Evolutionary conservation across 2,329 filamentous ascomycete species (phyloP).

Genomic region (Penicillium sp.): DNA sequence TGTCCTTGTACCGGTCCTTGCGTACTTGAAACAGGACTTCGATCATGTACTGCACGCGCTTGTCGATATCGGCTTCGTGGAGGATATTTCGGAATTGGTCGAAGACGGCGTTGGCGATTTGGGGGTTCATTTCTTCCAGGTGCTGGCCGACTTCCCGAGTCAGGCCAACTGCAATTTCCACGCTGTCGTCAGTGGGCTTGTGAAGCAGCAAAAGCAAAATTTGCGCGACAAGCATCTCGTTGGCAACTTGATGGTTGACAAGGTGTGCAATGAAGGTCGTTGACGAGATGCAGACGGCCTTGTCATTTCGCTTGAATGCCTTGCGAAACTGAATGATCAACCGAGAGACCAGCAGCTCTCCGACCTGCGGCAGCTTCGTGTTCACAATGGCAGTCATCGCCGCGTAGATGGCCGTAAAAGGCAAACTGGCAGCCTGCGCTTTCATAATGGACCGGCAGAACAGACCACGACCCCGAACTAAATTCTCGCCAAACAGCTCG

Average conservation of each 20-base stretch:
- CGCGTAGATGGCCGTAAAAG: constrained; percentile 95
- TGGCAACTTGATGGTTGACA: constrained; percentile 92
- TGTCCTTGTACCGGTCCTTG: constrained; percentile 96
- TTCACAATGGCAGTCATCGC: constrained; percentile 97
- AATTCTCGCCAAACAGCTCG: constrained; percentile 92
- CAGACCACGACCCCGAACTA: constrained; percentile 84
- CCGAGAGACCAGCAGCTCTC: constrained; percentile 82
- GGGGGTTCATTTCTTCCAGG: constrained; percentile 89
- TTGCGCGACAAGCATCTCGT: constrained; percentile 91
- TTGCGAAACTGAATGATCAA: constrained; percentile 93
- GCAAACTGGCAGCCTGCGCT: constrained; percentile 91
- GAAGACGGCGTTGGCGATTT: constrained; percentile 86
- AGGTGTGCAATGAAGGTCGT: constrained; percentile 95
- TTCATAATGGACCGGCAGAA: constrained; percentile 99
- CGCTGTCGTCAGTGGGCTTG: constrained; percentile 95
- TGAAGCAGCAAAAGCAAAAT: constrained; percentile 88
- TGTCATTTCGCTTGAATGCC: constrained; percentile 94
- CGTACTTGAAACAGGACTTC: constrained; percentile 96
- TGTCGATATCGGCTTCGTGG: constrained; percentile 96
- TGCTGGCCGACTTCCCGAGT: constrained; percentile 93
- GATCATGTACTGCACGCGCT: constrained; percentile 98
- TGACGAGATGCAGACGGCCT: constrained; percentile 88
- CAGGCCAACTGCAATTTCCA: constrained; percentile 94
- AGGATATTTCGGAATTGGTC: constrained; percentile 95
- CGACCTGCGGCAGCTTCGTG: constrained; percentile 92